These are phyloP conservation scores for Sporopachydermia quercuum DNA, from an alignment of 805 yeast species.

Conservation along the genomic window DNA sequence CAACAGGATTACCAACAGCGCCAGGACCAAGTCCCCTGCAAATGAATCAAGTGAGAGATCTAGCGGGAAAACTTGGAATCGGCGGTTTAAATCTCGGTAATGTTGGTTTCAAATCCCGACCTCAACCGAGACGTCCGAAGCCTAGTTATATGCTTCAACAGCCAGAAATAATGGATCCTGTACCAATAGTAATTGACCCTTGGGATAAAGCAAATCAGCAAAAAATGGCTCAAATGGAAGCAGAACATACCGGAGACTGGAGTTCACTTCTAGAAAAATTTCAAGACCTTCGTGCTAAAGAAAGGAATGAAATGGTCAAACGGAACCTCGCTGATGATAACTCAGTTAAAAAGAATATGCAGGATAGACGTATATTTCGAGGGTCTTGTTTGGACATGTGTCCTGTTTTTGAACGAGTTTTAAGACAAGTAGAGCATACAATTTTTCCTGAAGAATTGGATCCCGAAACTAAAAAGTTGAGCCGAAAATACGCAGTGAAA, in stretches of 20 bases:
- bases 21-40: too few relatives aligned
- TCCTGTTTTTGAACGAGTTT: constrained; percentile 80
- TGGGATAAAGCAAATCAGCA: constrained; percentile 75
- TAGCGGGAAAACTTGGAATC: too few relatives aligned
- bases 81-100: too few relatives aligned
- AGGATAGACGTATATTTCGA: constrained; percentile 73
- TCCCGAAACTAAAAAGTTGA: constrained; percentile 39
- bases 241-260: constrained; percentile 31
- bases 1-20: too few relatives aligned
- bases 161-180: constrained; percentile 5
- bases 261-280: constrained; percentile 62
- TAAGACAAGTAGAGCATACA: constrained; percentile 78
- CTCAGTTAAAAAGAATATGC: constrained; percentile 65
- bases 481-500: constrained; percentile 55
- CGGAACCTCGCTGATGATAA: constrained; percentile 79
- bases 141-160: not conserved
- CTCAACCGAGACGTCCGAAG: too few relatives aligned
- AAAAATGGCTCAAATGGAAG: constrained; percentile 39
- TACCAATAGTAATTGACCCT: constrained; percentile 20
- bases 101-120: too few relatives aligned
- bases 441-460: constrained; percentile 68
- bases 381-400: constrained; percentile 94
- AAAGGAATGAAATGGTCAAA: constrained; percentile 64
- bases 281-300: constrained; percentile 57
- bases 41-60: too few relatives aligned